phyloP scores from a whole-genome alignment of 768 basidiomycete species.

The Cystofilobasidium macerans region DNA sequence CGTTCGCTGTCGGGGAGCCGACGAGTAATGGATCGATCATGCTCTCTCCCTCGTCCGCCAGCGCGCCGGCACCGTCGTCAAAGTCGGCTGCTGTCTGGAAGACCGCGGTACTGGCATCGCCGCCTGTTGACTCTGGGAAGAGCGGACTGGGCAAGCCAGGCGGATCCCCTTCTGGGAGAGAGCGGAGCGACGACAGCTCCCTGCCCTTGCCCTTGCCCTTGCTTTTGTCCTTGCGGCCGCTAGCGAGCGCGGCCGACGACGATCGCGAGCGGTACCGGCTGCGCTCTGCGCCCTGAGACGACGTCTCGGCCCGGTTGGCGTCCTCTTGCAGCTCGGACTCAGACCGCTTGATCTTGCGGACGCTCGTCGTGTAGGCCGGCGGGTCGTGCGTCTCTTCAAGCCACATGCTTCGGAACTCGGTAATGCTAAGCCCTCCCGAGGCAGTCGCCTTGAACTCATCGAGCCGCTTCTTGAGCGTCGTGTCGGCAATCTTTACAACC shows the following conservation, averaged over 20 bases:
- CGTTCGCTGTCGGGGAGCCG: not conserved
- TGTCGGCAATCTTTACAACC: slow-evolving; percentile 97
- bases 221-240: slow-evolving; percentile 5
- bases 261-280: not conserved
- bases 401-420: slow-evolving; percentile 83
- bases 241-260: slow-evolving; percentile 23
- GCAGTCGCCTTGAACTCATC: slow-evolving; percentile 89
- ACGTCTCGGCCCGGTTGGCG: slow-evolving; percentile 11
- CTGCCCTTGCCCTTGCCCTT: slow-evolving; percentile 19
- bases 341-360: slow-evolving; percentile 5
- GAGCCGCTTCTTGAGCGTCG: slow-evolving; percentile 79
- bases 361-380: slow-evolving; percentile 52
- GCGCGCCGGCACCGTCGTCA: not conserved
- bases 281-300: slow-evolving; percentile 2
- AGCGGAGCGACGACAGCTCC: slow-evolving; percentile 15
- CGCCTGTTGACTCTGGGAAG: not conserved
- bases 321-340: slow-evolving; percentile 25
- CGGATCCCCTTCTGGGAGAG: too few relatives aligned
- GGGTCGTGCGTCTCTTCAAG: slow-evolving; percentile 84
- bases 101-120: slow-evolving; percentile 13
- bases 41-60: not conserved
- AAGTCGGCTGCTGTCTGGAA: slow-evolving; percentile 21
- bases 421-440: slow-evolving; percentile 70
- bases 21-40: not conserved
- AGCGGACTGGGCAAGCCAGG: too few relatives aligned